Base-by-base conservation (phyloP, 805 yeast genomes). In the Naumovozyma baii region DNA sequence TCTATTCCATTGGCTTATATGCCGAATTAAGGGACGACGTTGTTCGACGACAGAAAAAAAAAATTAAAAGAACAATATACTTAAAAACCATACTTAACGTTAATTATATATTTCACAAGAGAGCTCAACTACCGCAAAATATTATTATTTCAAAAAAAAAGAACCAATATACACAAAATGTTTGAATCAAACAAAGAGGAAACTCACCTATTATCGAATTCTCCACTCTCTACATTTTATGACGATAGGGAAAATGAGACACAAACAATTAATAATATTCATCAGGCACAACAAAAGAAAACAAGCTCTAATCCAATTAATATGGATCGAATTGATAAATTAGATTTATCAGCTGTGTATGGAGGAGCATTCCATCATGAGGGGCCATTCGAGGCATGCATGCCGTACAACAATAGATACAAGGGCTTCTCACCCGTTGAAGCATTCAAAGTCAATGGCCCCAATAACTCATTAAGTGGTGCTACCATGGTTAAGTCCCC, bases 311-410 rank as follows among this genome's bases (percentile, higher is more conserved):
- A 22, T 22, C 26, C 26, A 7, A 10, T 22, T 7, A 22, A 22
- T 48, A 77, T 88, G 42, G 98, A 90, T 56, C 83, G 90, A 3
- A 92, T 90, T 50, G 98, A 90, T 64, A 84, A 83, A 62, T 70
- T 90, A 52, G 98, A 90, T 61, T 96, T 87, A 34, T 87, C 96
- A 7, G 96, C 95, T 0, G 72, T 88, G 45, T 88, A 83, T 57
- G 95, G 96, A 14, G 84, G 83, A 18, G 84, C 92, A 2, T 92
- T 92, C 71, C 98, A 90, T 62, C 97, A 92, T 61, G 98, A 92
- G 63, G 98, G 98, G 5, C 98, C 98, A n/a, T 90, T 88, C 59
- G 98, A 92, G 60, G 98, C 97, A 1, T 88, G 96, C 59, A 83
- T 92, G 3, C 97, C 97, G 4, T 78, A 97, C 59, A 92, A 92